Evolutionary conservation across 192 early-diverging fungal species (phyloP).

Genomic region (Backusella mclennaniae): DNA sequence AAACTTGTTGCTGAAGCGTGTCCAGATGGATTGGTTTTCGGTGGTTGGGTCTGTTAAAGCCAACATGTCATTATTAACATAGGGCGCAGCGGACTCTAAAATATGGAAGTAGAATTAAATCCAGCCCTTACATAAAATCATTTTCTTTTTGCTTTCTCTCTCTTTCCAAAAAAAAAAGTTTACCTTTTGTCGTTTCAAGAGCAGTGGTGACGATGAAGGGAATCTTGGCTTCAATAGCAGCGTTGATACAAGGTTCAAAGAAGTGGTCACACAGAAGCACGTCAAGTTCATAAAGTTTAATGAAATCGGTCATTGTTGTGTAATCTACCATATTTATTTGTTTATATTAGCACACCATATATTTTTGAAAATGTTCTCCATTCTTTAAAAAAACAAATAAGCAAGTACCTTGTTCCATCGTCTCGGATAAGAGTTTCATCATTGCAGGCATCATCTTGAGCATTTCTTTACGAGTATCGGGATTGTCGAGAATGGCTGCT

Average conservation of each 20-base stretch:
- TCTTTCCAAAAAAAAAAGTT: too few species aligned
- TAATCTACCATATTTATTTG: not conserved
- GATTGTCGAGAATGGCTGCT: not conserved
- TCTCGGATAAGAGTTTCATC: not conserved
- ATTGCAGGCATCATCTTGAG: not conserved
- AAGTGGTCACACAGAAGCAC: conserved; percentile 22
- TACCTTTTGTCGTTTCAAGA: too few species aligned
- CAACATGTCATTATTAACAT: not conserved
- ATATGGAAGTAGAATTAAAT: too few species aligned
- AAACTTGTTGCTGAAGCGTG: not conserved
- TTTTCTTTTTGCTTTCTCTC: too few species aligned
- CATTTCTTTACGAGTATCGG: not conserved
- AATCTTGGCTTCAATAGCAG: conserved; percentile 6
- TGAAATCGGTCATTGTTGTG: not conserved
- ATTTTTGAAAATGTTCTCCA: not conserved
- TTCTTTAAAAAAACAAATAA: not conserved
- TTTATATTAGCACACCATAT: not conserved
- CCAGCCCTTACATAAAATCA: too few species aligned
- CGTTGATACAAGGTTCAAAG: conserved; percentile 8
- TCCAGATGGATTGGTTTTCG: not conserved
- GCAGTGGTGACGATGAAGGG: too few species aligned
- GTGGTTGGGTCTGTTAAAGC: not conserved
- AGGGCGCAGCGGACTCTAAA: not conserved
- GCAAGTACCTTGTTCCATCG: not conserved
- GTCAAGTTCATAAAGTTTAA: not conserved